Percentiles rank a stretch among this genome's conserved stretches.
Conservation (phyloP, 1,139 yeast species). For the Pichia sp. region DNA sequence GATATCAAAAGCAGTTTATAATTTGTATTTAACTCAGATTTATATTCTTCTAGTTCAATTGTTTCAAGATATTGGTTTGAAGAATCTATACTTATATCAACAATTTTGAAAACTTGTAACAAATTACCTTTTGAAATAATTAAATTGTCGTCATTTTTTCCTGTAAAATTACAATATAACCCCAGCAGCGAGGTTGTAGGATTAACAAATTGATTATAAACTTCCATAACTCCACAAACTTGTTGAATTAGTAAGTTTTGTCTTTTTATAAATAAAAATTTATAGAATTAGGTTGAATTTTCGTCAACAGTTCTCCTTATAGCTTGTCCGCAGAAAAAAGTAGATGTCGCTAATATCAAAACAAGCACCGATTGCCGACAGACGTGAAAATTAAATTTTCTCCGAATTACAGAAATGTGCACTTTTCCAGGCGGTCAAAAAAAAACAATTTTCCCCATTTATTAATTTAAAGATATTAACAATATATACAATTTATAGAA, state of each 20-base stretch:
- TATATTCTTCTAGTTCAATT: constrained; percentile 15
- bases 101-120: constrained; percentile 58
- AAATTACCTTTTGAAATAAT: constrained; percentile 67
- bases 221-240: constrained; percentile 50
- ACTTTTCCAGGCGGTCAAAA: neutral
- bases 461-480: no score
- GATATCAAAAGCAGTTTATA: constrained; percentile 46
- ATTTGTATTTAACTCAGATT: constrained; percentile 12
- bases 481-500: no score
- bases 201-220: constrained; percentile 71
- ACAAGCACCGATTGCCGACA: neutral
- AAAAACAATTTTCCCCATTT: no score
- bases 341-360: neutral
- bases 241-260: neutral
- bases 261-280: neutral
- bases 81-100: constrained; percentile 20
- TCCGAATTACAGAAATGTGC: neutral
- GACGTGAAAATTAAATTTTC: neutral
- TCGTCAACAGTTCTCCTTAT: neutral
- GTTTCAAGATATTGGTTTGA: constrained; percentile 1
- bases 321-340: neutral
- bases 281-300: neutral
- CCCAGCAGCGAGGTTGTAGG: constrained; percentile 71
- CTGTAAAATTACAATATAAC: constrained; percentile 56
- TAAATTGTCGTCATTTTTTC: constrained; percentile 45